Evolutionary conservation across 73 alveolate genomes (phyloP), one percentile per base, ranked within the genome.

Genomic region (Paramecium primaurelia): DNA sequence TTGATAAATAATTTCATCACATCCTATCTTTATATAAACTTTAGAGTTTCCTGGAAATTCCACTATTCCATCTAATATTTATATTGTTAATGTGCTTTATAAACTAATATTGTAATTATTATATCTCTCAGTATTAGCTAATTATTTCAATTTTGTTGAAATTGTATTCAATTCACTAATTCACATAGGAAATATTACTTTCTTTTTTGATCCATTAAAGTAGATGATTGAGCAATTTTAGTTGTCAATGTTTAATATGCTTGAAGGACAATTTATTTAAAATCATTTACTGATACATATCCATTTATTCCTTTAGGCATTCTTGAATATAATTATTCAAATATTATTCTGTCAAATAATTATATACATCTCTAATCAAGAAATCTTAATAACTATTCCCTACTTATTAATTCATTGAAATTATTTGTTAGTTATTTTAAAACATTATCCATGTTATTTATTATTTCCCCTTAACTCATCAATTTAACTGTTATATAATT

Each of bases 301-400:
- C 88, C 88, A 75, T 75, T 75, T 2, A 38, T 75, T 4, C 88
- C 88, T 75, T 75, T 75, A 4, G 88, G 88, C 60, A 75, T 42
- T 42, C 88, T 75, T 38, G 58, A 25, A 75, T 75, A 75, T 20
- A 75, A 37, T 42, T 75, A 20, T 42, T 75, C 88, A 42, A 75
- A 75, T 18, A 75, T 75, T 25, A 38, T 36, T 36, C 88, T 75
- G 47, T 75, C 88, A 42, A n/a, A 75, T 25, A 75, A 42, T 75
- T 75, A 38, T 36, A 22, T 75, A 8, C 88, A 22, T 42, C 10
- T 38, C 40, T 42, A 25, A 22, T 75, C 88, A n/a, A 75, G 88
- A 38, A 75, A 75, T 75, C 88, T 6, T 6, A 75, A 60, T 75
- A 75, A 34, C 38, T 34, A 38, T 38, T 75, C 88, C n/a, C 88